Percentiles rank a stretch among this genome's conserved stretches.
Conservation (phyloP, 805 yeast species). For the Wickerhamiella hasegawae region DNA sequence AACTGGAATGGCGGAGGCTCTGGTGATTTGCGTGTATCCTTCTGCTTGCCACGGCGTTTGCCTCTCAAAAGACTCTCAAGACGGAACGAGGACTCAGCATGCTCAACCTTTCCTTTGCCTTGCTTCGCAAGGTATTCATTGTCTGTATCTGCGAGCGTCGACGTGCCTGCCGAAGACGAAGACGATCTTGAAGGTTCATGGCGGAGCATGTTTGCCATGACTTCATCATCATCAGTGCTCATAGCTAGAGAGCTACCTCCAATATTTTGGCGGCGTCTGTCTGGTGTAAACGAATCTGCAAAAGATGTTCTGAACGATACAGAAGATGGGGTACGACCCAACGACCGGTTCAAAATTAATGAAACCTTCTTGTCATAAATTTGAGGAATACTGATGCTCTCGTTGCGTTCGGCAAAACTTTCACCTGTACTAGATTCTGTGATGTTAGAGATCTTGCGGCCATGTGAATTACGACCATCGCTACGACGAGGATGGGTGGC, state of each 20-base stretch:
- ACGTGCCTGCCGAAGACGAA: background rate
- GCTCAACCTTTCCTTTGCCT: background rate
- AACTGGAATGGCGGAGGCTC: conserved; percentile 10
- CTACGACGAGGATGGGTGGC: conserved; percentile 8
- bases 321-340: conserved; percentile 59
- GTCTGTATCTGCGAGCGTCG: conserved; percentile 1
- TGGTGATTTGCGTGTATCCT: conserved; percentile 7
- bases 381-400: conserved; percentile 43
- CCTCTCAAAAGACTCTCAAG: conserved; percentile 21
- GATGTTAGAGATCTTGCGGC: conserved; percentile 1
- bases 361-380: conserved; percentile 68
- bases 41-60: conserved; percentile 12
- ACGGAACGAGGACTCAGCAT: conserved; percentile 21
- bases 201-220: background rate
- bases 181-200: background rate
- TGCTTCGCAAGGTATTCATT: conserved; percentile 1
- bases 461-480: conserved; percentile 1
- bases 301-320: conserved; percentile 62
- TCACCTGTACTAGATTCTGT: conserved; percentile 6
- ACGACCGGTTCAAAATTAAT: conserved; percentile 52
- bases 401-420: conserved; percentile 5
- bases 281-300: conserved; percentile 41
- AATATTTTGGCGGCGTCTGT: background rate
- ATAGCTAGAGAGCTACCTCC: background rate
- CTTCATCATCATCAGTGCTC: background rate